Evolutionary conservation across 2,329 filamentous ascomycete species (phyloP).

Genomic region (Penicillium nordicum): DNA sequence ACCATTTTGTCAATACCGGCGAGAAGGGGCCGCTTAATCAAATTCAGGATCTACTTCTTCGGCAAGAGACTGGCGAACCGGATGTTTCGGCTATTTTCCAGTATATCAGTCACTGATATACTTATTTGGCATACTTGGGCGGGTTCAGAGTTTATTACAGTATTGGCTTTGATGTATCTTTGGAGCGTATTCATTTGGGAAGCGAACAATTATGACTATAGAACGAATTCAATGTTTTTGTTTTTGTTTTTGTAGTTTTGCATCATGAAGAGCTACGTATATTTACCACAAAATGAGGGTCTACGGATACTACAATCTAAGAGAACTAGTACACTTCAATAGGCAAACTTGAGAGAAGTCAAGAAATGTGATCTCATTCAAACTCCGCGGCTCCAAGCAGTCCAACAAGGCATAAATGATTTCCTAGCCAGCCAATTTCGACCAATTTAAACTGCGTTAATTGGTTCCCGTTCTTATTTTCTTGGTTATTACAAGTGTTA

Average conservation of each 20-base stretch:
- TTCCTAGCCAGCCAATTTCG: no score
- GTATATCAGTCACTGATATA: slow-evolving; percentile 81
- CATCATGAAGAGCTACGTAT: neutral
- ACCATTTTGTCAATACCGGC: slow-evolving; percentile 83
- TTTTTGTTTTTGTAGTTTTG: neutral
- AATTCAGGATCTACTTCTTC: slow-evolving; percentile 86
- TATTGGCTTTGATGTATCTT: neutral
- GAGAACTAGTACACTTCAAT: neutral
- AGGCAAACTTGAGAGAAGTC: neutral
- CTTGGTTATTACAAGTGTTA: no score
- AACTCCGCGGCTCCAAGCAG: no score
- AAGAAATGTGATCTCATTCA: neutral
- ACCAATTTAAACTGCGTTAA: no score
- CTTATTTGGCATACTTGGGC: neutral
- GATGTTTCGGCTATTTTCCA: slow-evolving; percentile 95
- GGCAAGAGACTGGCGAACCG: slow-evolving; percentile 74
- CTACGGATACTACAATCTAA: neutral
- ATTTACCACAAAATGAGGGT: no score
- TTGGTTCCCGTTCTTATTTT: no score
- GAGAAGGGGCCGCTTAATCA: slow-evolving; percentile 63
- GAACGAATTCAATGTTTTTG: neutral
- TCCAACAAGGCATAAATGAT: no score
- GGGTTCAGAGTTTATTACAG: neutral
- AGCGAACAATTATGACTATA: slow-evolving; percentile 1
- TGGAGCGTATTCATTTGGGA: neutral